Percentiles rank a stretch among this genome's conserved stretches.
These are phyloP conservation scores for Neurospora sp. DNA, from an alignment of 495 filamentous ascomycete genomes.

Conservation along the genomic window DNA sequence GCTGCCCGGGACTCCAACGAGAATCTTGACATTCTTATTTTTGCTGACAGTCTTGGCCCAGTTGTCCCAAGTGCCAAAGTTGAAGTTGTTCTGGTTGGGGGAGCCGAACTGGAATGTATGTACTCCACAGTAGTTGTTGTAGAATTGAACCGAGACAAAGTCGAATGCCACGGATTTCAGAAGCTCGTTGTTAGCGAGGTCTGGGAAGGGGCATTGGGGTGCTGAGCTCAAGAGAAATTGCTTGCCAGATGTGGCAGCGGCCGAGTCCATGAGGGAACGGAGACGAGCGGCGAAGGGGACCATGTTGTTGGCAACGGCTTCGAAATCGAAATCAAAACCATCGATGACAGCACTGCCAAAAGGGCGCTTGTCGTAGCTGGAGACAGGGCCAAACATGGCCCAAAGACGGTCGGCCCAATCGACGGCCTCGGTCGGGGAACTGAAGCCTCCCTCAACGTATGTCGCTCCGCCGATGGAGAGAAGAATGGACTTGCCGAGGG, in stretches of 20 bases:
- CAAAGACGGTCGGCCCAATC: conserved; percentile 52
- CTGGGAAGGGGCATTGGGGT: conserved; percentile 59
- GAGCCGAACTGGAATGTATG: conserved; percentile 37
- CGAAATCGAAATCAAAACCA: conserved; percentile 65
- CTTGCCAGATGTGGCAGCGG: conserved; percentile 23
- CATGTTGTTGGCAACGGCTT: conserved; percentile 39
- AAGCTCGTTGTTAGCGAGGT: conserved; percentile 46
- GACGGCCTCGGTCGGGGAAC: conserved; percentile 38
- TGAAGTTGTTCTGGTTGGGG: conserved; percentile 47
- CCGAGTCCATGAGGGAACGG: conserved; percentile 42
- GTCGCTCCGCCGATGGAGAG: conserved; percentile 57
- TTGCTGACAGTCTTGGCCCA: conserved; percentile 53
- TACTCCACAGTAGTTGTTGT: conserved; percentile 55
- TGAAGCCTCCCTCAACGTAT: conserved; percentile 53
- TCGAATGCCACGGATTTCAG: conserved; percentile 48
- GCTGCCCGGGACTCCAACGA: conserved; percentile 57
- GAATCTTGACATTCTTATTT: conserved; percentile 55
- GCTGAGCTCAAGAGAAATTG: conserved; percentile 53
- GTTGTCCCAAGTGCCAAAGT: conserved; percentile 60
- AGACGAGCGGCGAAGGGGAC: conserved; percentile 46
- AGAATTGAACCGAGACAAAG: conserved; percentile 63
- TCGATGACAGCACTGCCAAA: conserved; percentile 56
- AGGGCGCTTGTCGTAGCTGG: conserved; percentile 39
- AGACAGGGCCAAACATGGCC: conserved; percentile 53
- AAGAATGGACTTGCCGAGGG: conserved; percentile 52